Base-by-base conservation (phyloP, 768 basidiomycete genomes). In the Pilatotrama ljubarskyi region DNA sequence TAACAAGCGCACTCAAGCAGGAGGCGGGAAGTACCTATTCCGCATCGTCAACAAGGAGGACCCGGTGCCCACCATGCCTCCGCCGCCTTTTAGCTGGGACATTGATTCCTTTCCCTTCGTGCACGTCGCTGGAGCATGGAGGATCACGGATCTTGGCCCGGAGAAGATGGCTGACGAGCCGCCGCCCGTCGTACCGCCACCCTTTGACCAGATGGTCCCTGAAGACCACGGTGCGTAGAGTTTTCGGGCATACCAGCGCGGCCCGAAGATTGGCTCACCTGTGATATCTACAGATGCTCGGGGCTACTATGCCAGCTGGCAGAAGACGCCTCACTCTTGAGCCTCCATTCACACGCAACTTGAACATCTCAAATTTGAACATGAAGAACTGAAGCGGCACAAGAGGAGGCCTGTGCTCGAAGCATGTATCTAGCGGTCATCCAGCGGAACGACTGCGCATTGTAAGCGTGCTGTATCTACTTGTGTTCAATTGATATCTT, bases 31-130 rank as follows among this genome's bases (percentile, higher is more conserved):
- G 5, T 52, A 52, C 58, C 9, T 50, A 51, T 59, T 59, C 51
- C 51, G 58, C 43, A 53, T 59, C 58, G 58, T 59, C 51, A 59
- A 59, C 38, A 26, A 48, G 18, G 36, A 41, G 18, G 58, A 59
- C 36, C 58, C 58, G 18, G 44, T 59, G 17, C 22, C 51, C 37
- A 38, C 41, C 6, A 42, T 59, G 9, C 58, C 58, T 22, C 54
- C 54, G 9, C 32, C 41, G 17, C 32, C 29, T 9, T 36, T 43
- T 15, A 44, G n/a, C 35, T 18, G 13, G 18, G 38, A 53, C 17
- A 0, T 59, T 25, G 43, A 5, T 7, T 15, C 53, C 13, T 59
- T 38, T 35, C 58, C 58, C 7, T 59, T 47, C 58, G 17, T 59
- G 8, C 58, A 59, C 25, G 51, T 59, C 9, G 43, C 24, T 3